Percentiles rank a stretch among this genome's conserved stretches.
Evolutionary conservation across 2,329 filamentous ascomycete species (phyloP).

Genomic region (Drechmeria coniospora): DNA sequence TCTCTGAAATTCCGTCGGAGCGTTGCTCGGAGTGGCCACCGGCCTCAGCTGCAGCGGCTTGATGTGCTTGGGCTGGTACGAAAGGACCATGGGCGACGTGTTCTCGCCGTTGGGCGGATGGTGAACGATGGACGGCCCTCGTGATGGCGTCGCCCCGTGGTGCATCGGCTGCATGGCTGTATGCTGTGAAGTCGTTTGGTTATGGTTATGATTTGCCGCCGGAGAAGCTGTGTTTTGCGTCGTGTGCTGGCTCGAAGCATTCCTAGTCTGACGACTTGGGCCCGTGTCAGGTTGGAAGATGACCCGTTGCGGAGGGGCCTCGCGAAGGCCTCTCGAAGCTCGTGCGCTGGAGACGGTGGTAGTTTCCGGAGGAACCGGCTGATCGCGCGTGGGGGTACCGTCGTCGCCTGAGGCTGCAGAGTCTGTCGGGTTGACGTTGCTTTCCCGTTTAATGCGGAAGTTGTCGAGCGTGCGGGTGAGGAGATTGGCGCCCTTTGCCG

Average conservation of each 20-base stretch:
- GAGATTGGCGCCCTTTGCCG: slow-evolving; percentile 70
- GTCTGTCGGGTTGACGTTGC: slow-evolving; percentile 36
- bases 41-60: slow-evolving; percentile 54
- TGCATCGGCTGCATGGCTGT: slow-evolving; percentile 15
- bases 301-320: slow-evolving; percentile 71
- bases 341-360: slow-evolving; percentile 35
- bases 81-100: slow-evolving; percentile 44
- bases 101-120: slow-evolving; percentile 40
- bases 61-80: slow-evolving; percentile 51
- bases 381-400: slow-evolving; percentile 39
- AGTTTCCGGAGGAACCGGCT: slow-evolving; percentile 32
- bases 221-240: slow-evolving; percentile 13
- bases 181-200: slow-evolving; percentile 18
- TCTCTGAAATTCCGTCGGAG: slow-evolving; percentile 46
- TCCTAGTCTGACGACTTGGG: slow-evolving; percentile 46
- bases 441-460: slow-evolving; percentile 37
- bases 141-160: slow-evolving; percentile 15
- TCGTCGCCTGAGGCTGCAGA: slow-evolving; percentile 45
- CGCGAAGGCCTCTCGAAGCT: slow-evolving; percentile 52
- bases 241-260: slow-evolving; percentile 31
- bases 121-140: slow-evolving; percentile 30
- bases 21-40: slow-evolving; percentile 60
- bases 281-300: slow-evolving; percentile 72
- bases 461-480: slow-evolving; percentile 67
- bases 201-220: slow-evolving; percentile 8